Evolutionary conservation across 257 asterid genomes (phyloP).

Genomic region (Solanum medicagineum): DNA sequence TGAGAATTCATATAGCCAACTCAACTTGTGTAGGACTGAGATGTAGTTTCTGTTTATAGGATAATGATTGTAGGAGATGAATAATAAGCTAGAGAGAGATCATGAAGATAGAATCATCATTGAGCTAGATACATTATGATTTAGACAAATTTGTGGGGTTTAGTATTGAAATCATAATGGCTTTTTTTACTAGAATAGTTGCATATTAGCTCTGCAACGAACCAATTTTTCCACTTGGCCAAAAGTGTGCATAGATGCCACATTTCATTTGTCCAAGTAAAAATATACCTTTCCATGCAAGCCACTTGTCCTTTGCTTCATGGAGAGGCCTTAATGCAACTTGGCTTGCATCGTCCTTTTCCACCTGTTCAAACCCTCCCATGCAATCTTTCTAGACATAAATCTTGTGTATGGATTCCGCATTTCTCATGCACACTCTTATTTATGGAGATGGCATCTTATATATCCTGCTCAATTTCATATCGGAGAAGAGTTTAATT

Average conservation of each 20-base stretch:
- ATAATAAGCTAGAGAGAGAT: neutral
- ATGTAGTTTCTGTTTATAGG: neutral
- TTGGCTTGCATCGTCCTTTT: neutral
- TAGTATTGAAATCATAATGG: neutral
- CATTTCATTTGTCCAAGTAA: neutral
- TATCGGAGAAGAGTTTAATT: neutral
- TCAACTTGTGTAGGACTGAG: neutral
- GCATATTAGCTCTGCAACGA: neutral
- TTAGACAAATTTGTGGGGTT: neutral
- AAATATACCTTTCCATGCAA: neutral
- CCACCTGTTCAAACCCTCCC: neutral
- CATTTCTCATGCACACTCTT: neutral
- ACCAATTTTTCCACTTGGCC: neutral
- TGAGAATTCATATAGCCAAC: neutral
- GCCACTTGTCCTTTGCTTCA: neutral
- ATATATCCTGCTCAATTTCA: neutral
- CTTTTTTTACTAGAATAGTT: neutral
- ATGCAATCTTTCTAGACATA: neutral
- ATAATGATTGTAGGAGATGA: neutral
- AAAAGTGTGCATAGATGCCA: neutral
- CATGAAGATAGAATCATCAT: neutral
- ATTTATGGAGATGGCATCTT: neutral
- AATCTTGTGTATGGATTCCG: neutral
- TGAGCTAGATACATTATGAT: neutral
- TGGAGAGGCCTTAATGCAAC: neutral